phyloP scores from a whole-genome alignment of 495 filamentous ascomycete species.

The Astrothelium subdiscretum region DNA sequence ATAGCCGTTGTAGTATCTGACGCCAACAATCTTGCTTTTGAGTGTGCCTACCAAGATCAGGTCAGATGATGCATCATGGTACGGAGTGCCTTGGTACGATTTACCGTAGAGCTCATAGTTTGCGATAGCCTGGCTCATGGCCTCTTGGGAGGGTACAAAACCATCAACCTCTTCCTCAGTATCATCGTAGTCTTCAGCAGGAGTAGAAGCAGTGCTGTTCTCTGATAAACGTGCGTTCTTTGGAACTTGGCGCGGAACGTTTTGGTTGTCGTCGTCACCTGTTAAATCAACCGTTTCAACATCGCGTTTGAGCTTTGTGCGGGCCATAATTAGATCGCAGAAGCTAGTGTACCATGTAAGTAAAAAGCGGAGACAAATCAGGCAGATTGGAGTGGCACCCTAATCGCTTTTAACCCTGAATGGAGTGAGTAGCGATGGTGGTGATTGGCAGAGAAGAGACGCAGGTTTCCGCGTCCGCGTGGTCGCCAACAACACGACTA shows the following conservation, averaged over 20 bases:
- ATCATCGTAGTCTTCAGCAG: constrained; percentile 6
- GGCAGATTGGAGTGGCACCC: not conserved
- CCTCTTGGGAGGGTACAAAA: constrained; percentile 11
- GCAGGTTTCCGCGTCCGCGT: not conserved
- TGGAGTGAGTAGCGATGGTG: too few relatives aligned
- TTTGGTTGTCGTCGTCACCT: constrained; percentile 9
- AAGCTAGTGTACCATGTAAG: not conserved
- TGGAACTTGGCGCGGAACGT: constrained; percentile 9
- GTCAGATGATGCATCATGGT: not conserved
- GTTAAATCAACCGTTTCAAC: constrained; percentile 16
- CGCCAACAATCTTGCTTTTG: constrained; percentile 64
- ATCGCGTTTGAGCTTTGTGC: constrained; percentile 9
- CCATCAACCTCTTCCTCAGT: constrained; percentile 9
- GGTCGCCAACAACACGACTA: not conserved
- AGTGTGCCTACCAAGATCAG: constrained; percentile 14
- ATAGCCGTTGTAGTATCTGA: constrained; percentile 63
- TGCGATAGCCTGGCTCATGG: constrained; percentile 2
- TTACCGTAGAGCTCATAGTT: constrained; percentile 11
- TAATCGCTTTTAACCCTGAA: too few relatives aligned
- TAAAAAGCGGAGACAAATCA: not conserved
- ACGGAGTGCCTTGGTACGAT: not conserved
- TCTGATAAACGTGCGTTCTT: constrained; percentile 1
- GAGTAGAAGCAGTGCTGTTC: not conserved
- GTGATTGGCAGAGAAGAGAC: not conserved
- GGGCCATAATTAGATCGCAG: not conserved